Evolutionary conservation across 768 basidiomycete species (phyloP).

Genomic region (Lactifluus rugatus): DNA sequence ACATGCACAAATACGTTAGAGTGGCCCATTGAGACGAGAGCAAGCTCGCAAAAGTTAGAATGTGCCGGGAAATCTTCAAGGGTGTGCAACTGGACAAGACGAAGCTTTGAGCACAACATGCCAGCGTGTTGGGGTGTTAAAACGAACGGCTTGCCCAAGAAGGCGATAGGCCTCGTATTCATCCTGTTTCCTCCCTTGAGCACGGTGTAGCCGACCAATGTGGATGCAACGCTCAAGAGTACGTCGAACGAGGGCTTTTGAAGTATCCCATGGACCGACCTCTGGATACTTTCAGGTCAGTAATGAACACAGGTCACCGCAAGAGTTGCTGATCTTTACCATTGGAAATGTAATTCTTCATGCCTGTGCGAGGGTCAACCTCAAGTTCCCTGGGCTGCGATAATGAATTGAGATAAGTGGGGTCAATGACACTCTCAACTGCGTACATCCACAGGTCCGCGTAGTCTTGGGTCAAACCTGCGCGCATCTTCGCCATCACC

Average conservation of each 20-base stretch:
- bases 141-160: slow-evolving; percentile 52
- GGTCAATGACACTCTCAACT: background rate
- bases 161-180: slow-evolving; percentile 74
- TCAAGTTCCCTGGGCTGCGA: slow-evolving; percentile 68
- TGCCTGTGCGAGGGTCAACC: slow-evolving; percentile 74
- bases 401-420: background rate
- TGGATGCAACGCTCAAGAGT: slow-evolving; percentile 73
- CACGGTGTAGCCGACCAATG: slow-evolving; percentile 54
- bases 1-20: slow-evolving; percentile 76
- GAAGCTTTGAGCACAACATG: background rate
- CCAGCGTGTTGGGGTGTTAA: background rate
- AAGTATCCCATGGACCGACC: slow-evolving; percentile 79
- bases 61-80: slow-evolving; percentile 86
- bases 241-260: slow-evolving; percentile 64
- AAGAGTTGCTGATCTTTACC: background rate
- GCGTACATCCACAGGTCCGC: slow-evolving; percentile 69
- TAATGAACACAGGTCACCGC: background rate
- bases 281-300: slow-evolving; percentile 30
- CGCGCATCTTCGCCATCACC: slow-evolving; percentile 78
- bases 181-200: slow-evolving; percentile 51
- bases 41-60: slow-evolving; percentile 83
- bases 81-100: slow-evolving; percentile 51
- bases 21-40: slow-evolving; percentile 66
- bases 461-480: slow-evolving; percentile 62
- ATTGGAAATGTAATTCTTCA: slow-evolving; percentile 58